Percentiles rank a stretch among this genome's conserved stretches.
Evolutionary conservation across 2,329 filamentous ascomycete genomes (phyloP).

Genomic region (Colletotrichum zoysiae): DNA sequence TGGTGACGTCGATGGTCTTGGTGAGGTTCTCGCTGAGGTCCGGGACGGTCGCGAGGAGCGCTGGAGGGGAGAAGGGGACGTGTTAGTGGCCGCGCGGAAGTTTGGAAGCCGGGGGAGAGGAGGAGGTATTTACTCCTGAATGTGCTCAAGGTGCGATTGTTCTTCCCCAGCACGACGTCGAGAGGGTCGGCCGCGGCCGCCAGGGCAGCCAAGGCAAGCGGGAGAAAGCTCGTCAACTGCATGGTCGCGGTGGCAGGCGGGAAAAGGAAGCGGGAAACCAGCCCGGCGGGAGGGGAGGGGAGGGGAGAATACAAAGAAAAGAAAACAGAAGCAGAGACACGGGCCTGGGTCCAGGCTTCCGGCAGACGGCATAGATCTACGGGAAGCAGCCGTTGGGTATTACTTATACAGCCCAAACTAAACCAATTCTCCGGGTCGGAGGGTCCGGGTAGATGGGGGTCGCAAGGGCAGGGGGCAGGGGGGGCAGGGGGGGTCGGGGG

Average conservation of each 20-base stretch:
- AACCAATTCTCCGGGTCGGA: slow-evolving; percentile 26
- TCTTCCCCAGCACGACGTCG: slow-evolving; percentile 43
- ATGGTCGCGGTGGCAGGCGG: slow-evolving; percentile 37
- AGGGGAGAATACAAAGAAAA: slow-evolving; percentile 14
- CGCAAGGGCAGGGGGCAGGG: too few species aligned
- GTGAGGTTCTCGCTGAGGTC: slow-evolving; percentile 47
- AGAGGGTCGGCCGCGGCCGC: slow-evolving; percentile 44
- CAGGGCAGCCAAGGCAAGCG: slow-evolving; percentile 42
- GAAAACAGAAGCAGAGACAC: slow-evolving; percentile 9
- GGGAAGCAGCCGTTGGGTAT: slow-evolving; percentile 22
- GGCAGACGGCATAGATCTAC: neutral
- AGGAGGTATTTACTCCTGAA: slow-evolving; percentile 41
- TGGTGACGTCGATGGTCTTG: slow-evolving; percentile 51
- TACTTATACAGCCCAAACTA: slow-evolving; percentile 41
- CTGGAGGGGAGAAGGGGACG: slow-evolving; percentile 24
- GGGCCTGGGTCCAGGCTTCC: slow-evolving; percentile 21
- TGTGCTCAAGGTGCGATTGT: slow-evolving; percentile 46
- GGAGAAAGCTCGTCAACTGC: slow-evolving; percentile 43
- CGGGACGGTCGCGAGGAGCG: slow-evolving; percentile 41
- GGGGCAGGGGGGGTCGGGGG: neutral
- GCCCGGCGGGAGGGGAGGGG: slow-evolving; percentile 9
- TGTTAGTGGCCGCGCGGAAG: slow-evolving; percentile 7
- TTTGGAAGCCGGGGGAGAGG: neutral
- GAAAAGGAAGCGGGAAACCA: slow-evolving; percentile 21
- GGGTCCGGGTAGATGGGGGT: slow-evolving; percentile 1